Evolutionary conservation across 495 filamentous ascomycete genomes (phyloP), one percentile per base, ranked within the genome.

Genomic region (Pyrenopolyporus hunteri): DNA sequence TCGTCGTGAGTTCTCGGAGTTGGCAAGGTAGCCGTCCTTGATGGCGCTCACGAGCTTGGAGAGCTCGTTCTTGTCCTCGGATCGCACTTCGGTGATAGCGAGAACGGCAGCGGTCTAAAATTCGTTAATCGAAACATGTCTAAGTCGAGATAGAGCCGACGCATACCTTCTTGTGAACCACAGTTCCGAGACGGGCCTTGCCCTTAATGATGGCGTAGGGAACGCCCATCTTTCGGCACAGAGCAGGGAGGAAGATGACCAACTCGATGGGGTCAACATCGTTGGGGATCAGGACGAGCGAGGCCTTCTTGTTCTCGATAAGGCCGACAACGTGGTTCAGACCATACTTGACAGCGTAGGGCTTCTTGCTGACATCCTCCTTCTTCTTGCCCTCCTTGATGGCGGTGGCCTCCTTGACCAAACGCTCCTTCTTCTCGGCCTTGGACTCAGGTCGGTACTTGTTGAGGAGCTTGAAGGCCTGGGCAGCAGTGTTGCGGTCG

Each of bases 301-400:
- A 85, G 58, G 95, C 93, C 88, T 99, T 99, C 91, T 98, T 99
- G 85, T 97, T 98, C 89, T 99, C 95, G 75, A 99, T 93, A 66
- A 99, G 85, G 62, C 94, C 95, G 67, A 99, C 95, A 70, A 99
- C 94, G 84, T 99, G 95, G 87, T 99, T 99, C 69, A 99, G 87
- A 81, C 95, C 95, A 80, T 96, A 98, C 87, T 99, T 98, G 85
- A 93, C 94, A 71, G 89, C 82, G 80, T 97, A 98, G 70, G 94
- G 94, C 88, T 99, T 99, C 90, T 98, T 98, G 88, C 85, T 89
- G 71, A 95, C 93, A 75, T 97, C 94, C 85, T 98, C 95, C 90
- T 98, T 98, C 88, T 97, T 98, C 89, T 97, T 96, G 78, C 95
- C 95, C 77, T 98, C 92, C 74, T 89, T 83, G 74, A 98, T 87